These are phyloP conservation scores for Trichosanthes cucumerina DNA, from an alignment of 306 rosid genomes.

Conservation along the genomic window DNA sequence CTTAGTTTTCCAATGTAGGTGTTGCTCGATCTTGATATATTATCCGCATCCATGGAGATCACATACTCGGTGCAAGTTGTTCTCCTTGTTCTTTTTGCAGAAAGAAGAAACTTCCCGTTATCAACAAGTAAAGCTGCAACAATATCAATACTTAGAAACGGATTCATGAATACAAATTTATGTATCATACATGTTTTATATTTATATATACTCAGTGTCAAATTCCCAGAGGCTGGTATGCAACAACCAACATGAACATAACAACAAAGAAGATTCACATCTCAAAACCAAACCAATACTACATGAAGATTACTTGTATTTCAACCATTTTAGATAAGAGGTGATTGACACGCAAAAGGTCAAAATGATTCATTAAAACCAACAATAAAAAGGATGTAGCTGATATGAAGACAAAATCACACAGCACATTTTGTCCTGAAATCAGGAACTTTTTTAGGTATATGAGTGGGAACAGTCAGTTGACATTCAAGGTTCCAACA, in stretches of 20 bases:
- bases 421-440: neutral
- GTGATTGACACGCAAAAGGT: neutral
- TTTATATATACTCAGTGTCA: neutral
- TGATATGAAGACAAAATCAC: neutral
- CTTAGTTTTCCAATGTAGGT: conserved; percentile 84
- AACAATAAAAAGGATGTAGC: neutral
- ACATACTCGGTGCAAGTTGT: conserved; percentile 89
- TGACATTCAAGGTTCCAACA: neutral
- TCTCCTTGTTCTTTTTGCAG: conserved; percentile 80
- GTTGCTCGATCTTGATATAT: conserved; percentile 76
- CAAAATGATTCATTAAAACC: neutral
- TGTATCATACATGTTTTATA: neutral
- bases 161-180: neutral
- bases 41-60: conserved; percentile 84
- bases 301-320: neutral
- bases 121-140: conserved; percentile 74
- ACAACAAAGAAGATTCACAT: neutral
- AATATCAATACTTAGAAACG: neutral
- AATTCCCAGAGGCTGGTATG: neutral
- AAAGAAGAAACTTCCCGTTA: conserved; percentile 85
- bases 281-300: neutral
- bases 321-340: neutral
- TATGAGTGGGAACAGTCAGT: neutral
- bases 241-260: neutral
- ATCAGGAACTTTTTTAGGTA: neutral